Percentiles rank a stretch among this genome's conserved stretches.
These are phyloP conservation scores for Fraxinus velutina DNA, from an alignment of 305 asterid genomes.

Conservation along the genomic window DNA sequence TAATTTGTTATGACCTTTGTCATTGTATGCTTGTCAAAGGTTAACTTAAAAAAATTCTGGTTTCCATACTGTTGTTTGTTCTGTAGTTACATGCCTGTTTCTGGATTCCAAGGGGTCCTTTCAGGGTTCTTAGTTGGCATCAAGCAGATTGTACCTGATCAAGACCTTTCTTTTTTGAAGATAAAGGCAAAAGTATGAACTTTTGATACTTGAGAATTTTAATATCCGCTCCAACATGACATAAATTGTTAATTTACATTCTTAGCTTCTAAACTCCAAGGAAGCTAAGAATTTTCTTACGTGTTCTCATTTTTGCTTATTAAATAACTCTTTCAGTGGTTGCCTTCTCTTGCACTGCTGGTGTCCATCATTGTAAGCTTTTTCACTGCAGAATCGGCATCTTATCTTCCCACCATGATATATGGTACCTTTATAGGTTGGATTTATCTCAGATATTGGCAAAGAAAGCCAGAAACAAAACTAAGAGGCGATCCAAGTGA, in stretches of 20 bases:
- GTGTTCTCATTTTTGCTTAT: slow-evolving; percentile 14
- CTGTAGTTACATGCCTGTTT: slow-evolving; percentile 75
- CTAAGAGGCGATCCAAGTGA: slow-evolving; percentile 91
- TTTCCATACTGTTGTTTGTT: slow-evolving; percentile 13
- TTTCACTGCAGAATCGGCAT: slow-evolving; percentile 61
- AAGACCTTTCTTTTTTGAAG: slow-evolving; percentile 64
- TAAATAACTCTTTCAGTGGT: slow-evolving; percentile 62
- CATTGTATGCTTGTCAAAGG: slow-evolving; percentile 13
- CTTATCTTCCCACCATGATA: slow-evolving; percentile 71
- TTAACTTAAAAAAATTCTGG: slow-evolving; percentile 14
- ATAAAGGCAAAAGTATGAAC: slow-evolving; percentile 72
- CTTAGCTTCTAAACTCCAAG: slow-evolving; percentile 5
- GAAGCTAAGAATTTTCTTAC: slow-evolving; percentile 12
- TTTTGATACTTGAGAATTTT: slow-evolving; percentile 8
- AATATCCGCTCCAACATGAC: background rate
- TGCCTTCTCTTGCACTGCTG: slow-evolving; percentile 73
- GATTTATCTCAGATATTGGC: slow-evolving; percentile 94
- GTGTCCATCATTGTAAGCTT: slow-evolving; percentile 56
- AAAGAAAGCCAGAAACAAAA: slow-evolving; percentile 65
- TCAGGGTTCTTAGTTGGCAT: slow-evolving; percentile 82
- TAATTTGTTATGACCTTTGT: background rate
- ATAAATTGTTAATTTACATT: background rate
- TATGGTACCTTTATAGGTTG: slow-evolving; percentile 83
- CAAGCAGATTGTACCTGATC: slow-evolving; percentile 84
- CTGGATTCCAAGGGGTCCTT: slow-evolving; percentile 92